Percentiles rank a stretch among this genome's conserved stretches.
phyloP scores from a whole-genome alignment of 179 eudicot genomes.

The Nepenthes alata region DNA sequence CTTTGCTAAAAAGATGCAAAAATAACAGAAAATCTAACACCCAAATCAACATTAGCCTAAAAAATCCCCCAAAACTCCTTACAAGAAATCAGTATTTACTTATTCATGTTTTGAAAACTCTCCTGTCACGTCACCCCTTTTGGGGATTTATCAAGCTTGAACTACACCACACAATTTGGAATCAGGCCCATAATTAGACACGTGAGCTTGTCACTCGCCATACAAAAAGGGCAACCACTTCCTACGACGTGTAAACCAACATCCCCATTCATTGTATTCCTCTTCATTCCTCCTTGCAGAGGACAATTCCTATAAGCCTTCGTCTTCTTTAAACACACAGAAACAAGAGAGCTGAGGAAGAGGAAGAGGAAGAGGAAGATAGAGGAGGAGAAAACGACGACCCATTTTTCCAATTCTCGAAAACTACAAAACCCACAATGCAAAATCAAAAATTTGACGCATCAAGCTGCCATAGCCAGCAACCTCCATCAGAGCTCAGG shows the following conservation, averaged over 20 bases:
- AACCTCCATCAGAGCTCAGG: not conserved
- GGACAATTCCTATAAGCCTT: not conserved
- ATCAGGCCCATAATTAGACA: not conserved
- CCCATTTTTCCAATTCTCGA: not conserved
- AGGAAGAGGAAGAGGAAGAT: not conserved
- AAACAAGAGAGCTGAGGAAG: not conserved
- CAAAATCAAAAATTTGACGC: not conserved
- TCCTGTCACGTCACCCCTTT: not conserved
- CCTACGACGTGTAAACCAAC: conserved; percentile 28
- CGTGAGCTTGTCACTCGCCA: conserved; percentile 9
- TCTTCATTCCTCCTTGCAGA: conserved; percentile 11
- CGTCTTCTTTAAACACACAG: not conserved
- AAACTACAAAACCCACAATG: conserved; percentile 3
- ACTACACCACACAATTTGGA: not conserved
- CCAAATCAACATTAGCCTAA: no score
- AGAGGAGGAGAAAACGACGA: no score
- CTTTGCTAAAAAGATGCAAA: no score
- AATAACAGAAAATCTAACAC: no score
- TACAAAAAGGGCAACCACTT: conserved; percentile 10
- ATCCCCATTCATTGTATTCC: conserved; percentile 17
- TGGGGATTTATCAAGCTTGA: not conserved
- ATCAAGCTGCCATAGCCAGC: not conserved
- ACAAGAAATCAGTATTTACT: no score
- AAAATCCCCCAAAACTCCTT: not conserved
- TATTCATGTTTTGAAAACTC: no score